Evolutionary conservation across 2,329 filamentous ascomycete genomes (phyloP), one percentile per base, ranked within the genome.

Genomic region (Talaromyces sp.): DNA sequence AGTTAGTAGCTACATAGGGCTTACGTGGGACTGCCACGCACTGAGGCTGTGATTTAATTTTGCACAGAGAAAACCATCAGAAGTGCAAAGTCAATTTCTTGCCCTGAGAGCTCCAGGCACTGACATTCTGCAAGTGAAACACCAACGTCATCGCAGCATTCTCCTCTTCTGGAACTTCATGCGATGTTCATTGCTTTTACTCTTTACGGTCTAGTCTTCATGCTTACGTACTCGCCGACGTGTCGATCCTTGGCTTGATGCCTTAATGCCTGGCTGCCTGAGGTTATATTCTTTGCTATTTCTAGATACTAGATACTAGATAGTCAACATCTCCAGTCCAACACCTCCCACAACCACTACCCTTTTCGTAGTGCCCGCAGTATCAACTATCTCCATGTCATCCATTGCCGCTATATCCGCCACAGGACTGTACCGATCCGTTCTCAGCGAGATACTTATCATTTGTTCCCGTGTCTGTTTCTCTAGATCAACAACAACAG

Each of bases 391-490:
- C 8, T 63, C 45, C 60, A 81, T 67, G 33, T 48, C 57, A n/a
- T 79, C 80, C 72, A 87, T 73, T 33, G 80, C 79, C 2, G 84
- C 83, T 19, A 85, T 80, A 74, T 88, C 85, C 14, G 85, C 85
- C 3, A 87, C 83, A 31, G 79, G 75, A 22, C 82, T 85, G 66
- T 78, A 79, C 54, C 67, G 65, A 61, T 80, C 72, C 6, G 72
- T 43, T 24, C 72, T 14, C 24, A 73, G 71, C 10, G 68, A 50
- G 41, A 77, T 68, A 10, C 62, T 64, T 9, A 76, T 73, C 7
- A 57, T 69, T 24, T 73, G 64, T 27, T 47, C 22, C 22, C 10
- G 37, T 13, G 3, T 48, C 16, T 48, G 31, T 50, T 67, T 65
- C n/a, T 64, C 61, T 11, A 67, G 50, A 64, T 77, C 71, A 43